Evolutionary conservation across 2,329 filamentous ascomycete species (phyloP).

Genomic region (Rugonectria rugulosa): DNA sequence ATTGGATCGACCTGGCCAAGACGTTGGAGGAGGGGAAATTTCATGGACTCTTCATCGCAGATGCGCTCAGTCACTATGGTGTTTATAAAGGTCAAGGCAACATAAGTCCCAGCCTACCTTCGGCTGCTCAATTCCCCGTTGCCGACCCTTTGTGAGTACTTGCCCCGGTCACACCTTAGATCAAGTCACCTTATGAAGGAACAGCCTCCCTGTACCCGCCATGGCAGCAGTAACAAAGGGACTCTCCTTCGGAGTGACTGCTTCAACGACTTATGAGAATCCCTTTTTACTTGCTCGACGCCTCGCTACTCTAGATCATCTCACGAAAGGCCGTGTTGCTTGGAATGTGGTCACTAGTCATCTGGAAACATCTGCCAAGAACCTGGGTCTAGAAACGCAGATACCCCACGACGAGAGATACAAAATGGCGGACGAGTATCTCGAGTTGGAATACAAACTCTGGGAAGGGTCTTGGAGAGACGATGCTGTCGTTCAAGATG

Average conservation of each 20-base stretch:
- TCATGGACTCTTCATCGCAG: constrained; percentile 30
- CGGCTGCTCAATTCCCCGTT: constrained; percentile 12
- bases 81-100: constrained; percentile 17
- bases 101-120: neutral
- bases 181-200: neutral
- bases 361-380: constrained; percentile 69
- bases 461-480: constrained; percentile 62
- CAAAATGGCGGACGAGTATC: constrained; percentile 19
- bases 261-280: constrained; percentile 62
- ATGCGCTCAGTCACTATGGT: constrained; percentile 38
- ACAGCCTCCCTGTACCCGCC: constrained; percentile 34
- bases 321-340: constrained; percentile 63
- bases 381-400: constrained; percentile 62
- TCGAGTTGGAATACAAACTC: constrained; percentile 48
- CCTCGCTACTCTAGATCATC: constrained; percentile 69
- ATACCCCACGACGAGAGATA: constrained; percentile 24
- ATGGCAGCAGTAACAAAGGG: constrained; percentile 56
- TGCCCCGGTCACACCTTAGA: neutral
- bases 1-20: constrained; percentile 56
- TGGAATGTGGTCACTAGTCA: constrained; percentile 73
- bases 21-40: constrained; percentile 56
- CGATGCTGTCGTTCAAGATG: constrained; percentile 42
- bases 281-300: constrained; percentile 70
- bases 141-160: constrained; percentile 15
- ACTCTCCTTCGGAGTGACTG: constrained; percentile 22